Evolutionary conservation across 1,139 yeast species (phyloP).

Genomic region (Sugiyamaella neomexicana): DNA sequence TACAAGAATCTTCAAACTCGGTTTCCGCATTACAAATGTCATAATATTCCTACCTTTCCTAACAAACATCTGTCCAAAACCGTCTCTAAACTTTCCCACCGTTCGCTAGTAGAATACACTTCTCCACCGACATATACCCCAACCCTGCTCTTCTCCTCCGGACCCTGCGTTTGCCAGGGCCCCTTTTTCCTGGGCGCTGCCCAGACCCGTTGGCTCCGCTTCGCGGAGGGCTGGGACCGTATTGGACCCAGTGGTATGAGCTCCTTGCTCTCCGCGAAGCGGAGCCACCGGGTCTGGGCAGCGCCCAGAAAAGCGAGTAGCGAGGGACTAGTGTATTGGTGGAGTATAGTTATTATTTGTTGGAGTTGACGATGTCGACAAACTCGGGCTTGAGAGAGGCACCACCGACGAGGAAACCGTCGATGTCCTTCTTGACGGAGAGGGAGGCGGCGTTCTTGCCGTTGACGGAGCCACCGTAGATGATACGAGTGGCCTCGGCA

Average conservation of each 20-base stretch:
- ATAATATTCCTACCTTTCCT: neutral
- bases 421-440: conserved; percentile 91
- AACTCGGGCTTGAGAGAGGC: conserved; percentile 99
- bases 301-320: neutral
- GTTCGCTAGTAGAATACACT: neutral
- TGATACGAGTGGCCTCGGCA: conserved; percentile 80
- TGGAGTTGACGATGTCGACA: conserved; percentile 89
- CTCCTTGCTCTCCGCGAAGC: too few species aligned
- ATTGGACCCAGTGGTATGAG: too few species aligned
- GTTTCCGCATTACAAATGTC: neutral
- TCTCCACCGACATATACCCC: too few species aligned
- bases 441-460: conserved; percentile 90
- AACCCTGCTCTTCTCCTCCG: too few species aligned
- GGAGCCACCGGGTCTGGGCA: too few species aligned
- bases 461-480: conserved; percentile 98
- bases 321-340: too few species aligned
- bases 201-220: too few species aligned
- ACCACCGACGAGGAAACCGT: conserved; percentile 99
- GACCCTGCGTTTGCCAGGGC: too few species aligned
- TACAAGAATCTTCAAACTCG: too few species aligned
- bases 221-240: too few species aligned
- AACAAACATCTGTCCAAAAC: neutral
- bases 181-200: too few species aligned
- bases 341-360: conserved; percentile 48
- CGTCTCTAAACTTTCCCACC: neutral